Base-by-base conservation (phyloP, 1,139 yeast species). In the Kodamaea alishanica region DNA sequence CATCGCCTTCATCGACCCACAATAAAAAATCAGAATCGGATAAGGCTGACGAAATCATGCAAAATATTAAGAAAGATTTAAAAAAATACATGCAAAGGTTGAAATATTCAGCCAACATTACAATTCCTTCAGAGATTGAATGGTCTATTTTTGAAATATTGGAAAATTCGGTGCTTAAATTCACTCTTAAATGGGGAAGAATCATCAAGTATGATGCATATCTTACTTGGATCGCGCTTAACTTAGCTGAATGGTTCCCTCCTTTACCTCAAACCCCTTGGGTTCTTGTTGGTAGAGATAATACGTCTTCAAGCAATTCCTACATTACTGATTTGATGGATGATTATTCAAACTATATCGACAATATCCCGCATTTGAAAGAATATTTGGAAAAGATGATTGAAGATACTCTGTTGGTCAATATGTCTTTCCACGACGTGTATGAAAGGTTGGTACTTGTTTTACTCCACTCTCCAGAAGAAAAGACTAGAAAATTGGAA, bases 211-310 rank as follows among this genome's bases (percentile, higher is more conserved):
- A 89, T 57, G 95, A 87, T 58, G 75, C 83, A 36, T 89, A 94
- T 0, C 70, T 88, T 54, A 73, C 92, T 1, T 89, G 96, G 95
- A 77, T 86, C 20, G 97, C 96, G 0, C 65, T 87, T 33, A 89
- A 89, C 7, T 65, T 90, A 38, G 94, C 96, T 1, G 96, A 88
- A 58, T 88, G 96, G 95, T 75, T 84, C 28, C 94, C 95, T 6
- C 86, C 88, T 3, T 58, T 71, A 26, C 65, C 67, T 3, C 59
- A 65, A 24, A 67, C 75, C 10, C 59, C 67, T 1, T 69, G 69
- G 70, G 75, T 71, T 6, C 54, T 71, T 35, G 61, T 64, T 15
- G 77, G 76, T 2, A 59, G 75, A 42, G 75, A 68, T 45, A 49
- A 56, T 26, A 43, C 55, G 2, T 45, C 54, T 6, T 41, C 43